Evolutionary conservation across 73 alveolate species (phyloP).

Genomic region (Tetrahymena borealis): DNA sequence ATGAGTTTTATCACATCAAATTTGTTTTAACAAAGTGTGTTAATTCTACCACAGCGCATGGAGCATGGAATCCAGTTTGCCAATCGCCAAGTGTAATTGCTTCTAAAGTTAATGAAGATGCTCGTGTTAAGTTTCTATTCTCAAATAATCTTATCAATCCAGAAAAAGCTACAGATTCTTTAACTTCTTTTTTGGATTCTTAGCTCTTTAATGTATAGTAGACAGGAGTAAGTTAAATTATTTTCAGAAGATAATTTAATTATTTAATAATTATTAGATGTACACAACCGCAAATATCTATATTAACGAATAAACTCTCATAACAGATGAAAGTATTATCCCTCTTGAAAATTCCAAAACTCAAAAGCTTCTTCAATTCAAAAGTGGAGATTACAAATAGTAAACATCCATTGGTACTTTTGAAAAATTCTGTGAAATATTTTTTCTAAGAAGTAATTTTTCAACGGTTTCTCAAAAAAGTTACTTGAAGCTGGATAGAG

Average conservation of each 20-base stretch:
- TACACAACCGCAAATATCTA: not conserved
- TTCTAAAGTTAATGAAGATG: not conserved
- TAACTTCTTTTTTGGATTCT: not conserved
- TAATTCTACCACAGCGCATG: not conserved
- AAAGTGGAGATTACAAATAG: not conserved
- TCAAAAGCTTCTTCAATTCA: not conserved
- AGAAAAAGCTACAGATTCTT: not conserved
- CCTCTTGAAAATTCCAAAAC: not conserved
- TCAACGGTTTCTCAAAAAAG: not conserved
- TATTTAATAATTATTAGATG: not conserved
- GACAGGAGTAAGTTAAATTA: not conserved
- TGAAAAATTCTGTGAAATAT: not conserved
- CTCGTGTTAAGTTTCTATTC: not conserved
- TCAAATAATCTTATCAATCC: not conserved
- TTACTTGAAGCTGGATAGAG: not conserved
- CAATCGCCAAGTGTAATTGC: not conserved
- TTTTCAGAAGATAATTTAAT: not conserved
- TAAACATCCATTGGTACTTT: not conserved
- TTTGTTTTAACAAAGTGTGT: not conserved
- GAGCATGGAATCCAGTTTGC: not conserved
- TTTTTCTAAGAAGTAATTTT: not conserved
- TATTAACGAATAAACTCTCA: not conserved
- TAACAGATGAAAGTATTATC: not conserved
- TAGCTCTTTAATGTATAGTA: not conserved
- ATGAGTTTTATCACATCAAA: not conserved